A percentile compares a stretch with the other conserved stretches of the same genome.
Evolutionary conservation across 257 asterid species (phyloP).

Genomic region (Solanum appendiculatum): DNA sequence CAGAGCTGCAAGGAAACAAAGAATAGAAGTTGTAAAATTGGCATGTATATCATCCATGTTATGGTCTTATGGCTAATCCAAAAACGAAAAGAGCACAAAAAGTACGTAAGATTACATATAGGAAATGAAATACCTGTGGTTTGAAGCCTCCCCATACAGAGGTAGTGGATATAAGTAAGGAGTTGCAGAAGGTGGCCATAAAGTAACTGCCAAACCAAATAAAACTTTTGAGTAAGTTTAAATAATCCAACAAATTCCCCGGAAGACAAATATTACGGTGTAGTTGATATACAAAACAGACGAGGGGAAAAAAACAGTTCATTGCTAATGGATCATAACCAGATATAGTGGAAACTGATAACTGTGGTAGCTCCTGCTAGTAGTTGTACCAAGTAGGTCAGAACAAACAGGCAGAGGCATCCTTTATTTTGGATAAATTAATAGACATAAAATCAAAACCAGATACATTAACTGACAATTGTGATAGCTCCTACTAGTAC

Average conservation of each 20-base stretch:
- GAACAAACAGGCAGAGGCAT: background rate
- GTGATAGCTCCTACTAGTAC: background rate
- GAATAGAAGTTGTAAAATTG: background rate
- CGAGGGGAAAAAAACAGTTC: background rate
- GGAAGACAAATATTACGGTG: background rate
- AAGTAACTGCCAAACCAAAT: slow-evolving; percentile 43
- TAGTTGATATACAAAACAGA: background rate
- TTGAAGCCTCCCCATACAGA: slow-evolving; percentile 89
- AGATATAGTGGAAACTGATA: background rate
- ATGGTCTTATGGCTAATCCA: background rate
- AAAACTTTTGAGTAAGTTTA: background rate
- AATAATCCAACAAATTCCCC: background rate
- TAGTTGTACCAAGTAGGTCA: background rate
- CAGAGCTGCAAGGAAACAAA: slow-evolving; percentile 43
- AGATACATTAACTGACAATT: background rate
- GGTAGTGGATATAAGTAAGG: slow-evolving; percentile 73
- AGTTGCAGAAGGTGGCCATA: slow-evolving; percentile 95
- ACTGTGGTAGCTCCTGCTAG: background rate
- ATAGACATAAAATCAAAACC: background rate
- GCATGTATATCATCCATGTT: background rate
- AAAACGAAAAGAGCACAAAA: background rate
- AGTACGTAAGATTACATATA: background rate
- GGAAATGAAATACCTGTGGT: slow-evolving; percentile 59
- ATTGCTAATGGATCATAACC: background rate
- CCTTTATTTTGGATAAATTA: background rate